Conservation (phyloP, 1,139 yeast species). For the Zygosaccharomyces sapae region DNA sequence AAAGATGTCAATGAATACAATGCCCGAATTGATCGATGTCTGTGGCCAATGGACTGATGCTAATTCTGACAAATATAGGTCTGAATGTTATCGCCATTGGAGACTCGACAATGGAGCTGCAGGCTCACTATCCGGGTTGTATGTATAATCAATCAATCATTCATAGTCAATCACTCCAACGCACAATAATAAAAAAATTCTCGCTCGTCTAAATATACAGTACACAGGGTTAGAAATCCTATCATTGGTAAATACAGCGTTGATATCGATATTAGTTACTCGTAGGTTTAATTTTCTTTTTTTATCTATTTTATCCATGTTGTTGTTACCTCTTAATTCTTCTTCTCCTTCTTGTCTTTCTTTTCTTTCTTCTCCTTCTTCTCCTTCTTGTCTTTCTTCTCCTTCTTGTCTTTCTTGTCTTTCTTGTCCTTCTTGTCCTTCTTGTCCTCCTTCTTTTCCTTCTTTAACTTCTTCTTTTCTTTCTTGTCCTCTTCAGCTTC, state of each 20-base stretch:
- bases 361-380: conserved; percentile 53
- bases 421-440: conserved; percentile 46
- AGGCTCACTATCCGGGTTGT: conserved; percentile 34
- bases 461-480: conserved; percentile 44
- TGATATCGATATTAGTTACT: conserved; percentile 2
- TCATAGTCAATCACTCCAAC: no score
- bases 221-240: conserved; percentile 18
- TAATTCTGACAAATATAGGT: conserved; percentile 19
- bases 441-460: conserved; percentile 39
- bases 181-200: conserved; percentile 3
- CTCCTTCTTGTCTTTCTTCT: conserved; percentile 53
- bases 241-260: conserved; percentile 7
- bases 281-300: conserved; percentile 2
- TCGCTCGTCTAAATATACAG: conserved; percentile 27
- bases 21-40: conserved; percentile 29
- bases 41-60: conserved; percentile 16
- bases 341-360: conserved; percentile 42
- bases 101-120: conserved; percentile 29
- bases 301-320: conserved; percentile 2
- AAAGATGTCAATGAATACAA: conserved; percentile 27
- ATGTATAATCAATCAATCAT: conserved; percentile 17
- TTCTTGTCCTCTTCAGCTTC: conserved; percentile 41
- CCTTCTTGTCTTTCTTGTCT: conserved; percentile 49
- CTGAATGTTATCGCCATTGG: conserved; percentile 32
- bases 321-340: conserved; percentile 7